A percentile compares a stretch with the other conserved stretches of the same genome.
phyloP scores from a whole-genome alignment of 345 rosid genomes.

The Angophora floribunda region DNA sequence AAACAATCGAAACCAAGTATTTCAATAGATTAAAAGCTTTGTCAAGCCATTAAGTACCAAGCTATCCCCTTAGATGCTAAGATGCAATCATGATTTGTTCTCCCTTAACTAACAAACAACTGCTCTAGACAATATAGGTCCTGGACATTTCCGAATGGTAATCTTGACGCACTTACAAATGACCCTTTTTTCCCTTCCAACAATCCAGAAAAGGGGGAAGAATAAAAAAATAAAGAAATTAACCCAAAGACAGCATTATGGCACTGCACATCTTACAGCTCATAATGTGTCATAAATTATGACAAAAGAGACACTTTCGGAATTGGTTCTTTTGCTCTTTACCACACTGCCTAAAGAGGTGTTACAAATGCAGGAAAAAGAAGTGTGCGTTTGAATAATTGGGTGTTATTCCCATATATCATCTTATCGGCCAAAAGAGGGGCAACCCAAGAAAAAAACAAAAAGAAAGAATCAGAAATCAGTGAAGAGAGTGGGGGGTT shows the following conservation, averaged over 20 bases:
- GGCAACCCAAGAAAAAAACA: neutral
- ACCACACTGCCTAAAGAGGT: slow-evolving; percentile 4
- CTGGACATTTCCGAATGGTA: neutral
- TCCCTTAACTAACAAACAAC: neutral
- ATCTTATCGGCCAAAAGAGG: neutral
- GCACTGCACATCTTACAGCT: neutral
- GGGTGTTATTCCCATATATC: neutral
- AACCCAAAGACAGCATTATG: neutral
- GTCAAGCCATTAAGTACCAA: neutral
- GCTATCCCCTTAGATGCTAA: neutral
- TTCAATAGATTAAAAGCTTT: neutral
- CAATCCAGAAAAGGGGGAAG: neutral
- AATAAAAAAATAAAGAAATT: neutral
- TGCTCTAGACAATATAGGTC: neutral
- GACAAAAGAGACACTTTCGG: neutral
- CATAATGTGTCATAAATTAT: neutral
- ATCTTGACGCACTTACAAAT: neutral
- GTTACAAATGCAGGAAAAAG: neutral
- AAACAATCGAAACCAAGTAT: neutral
- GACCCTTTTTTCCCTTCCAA: neutral
- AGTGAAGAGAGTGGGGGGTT: neutral
- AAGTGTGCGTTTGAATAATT: neutral
- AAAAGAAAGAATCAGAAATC: neutral
- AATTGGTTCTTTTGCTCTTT: neutral
- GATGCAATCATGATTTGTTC: neutral